Evolutionary conservation across 192 early-diverging fungal species (phyloP), one percentile per base, ranked within the genome.

Genomic region (Coemansia sp.): DNA sequence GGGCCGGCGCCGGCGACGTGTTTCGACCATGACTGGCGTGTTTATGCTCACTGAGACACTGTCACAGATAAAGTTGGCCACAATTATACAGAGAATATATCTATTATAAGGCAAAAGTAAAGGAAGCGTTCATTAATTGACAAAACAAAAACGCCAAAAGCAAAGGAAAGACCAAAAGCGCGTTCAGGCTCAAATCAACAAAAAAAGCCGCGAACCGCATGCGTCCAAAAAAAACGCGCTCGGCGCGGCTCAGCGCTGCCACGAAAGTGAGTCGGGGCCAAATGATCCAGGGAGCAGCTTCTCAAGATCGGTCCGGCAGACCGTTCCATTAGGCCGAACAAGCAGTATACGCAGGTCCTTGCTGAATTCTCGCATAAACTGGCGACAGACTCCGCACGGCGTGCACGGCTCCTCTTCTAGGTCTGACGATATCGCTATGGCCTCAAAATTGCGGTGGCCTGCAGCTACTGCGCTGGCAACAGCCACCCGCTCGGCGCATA

Each of bases 401-500:
- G 85, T 80, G 32, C 85, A 75, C 53, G 74, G 82, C 29, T 69
- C 66, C 12, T 84, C 78, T 26, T 53, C 54, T 3, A 77, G 48
- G 65, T 90, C 83, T 13, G 90, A 87, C 2, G 90, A 86, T 13
- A 96, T 88, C 3, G 85, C 92, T 55, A 95, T 81, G 7, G 90
- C 89, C 45, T 85, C 63, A 69, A 95, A 94, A 64, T 83, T 66
- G 11, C 62, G 75, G 56, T 92, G 83, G 14, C 95, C 95, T 61
- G 91, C 90, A 32, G 86, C 88, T 58, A 97, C 89, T 22, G 94
- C 95, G 65, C 93, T 96, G 10, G 88, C 85, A 68, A 93, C 87
- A 3, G 93, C 94, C 14, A 93, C 93, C 41, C 94, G 84, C 77
- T 97, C 95, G 43, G 93, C 95, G 66, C 95, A 97, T 55, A 94